These are phyloP conservation scores for Myriosclerotinia scirpicola DNA, from an alignment of 2,329 filamentous ascomycete genomes.

Conservation along the genomic window DNA sequence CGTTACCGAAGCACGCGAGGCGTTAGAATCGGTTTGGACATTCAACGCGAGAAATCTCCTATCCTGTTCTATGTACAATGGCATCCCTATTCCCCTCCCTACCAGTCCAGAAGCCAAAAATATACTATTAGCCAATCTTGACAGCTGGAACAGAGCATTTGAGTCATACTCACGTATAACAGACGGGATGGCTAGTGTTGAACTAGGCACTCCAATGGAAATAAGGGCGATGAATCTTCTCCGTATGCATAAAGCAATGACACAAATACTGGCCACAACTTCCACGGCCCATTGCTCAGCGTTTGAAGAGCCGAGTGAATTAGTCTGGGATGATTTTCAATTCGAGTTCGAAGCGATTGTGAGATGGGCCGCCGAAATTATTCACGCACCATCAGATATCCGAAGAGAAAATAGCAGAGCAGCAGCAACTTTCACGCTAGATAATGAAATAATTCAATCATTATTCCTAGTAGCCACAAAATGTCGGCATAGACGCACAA, in stretches of 20 bases:
- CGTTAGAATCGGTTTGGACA: constrained; percentile 21
- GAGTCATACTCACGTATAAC: background rate
- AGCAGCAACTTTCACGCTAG: constrained; percentile 52
- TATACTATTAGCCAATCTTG: background rate
- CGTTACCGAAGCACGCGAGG: constrained; percentile 18
- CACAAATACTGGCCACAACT: constrained; percentile 13
- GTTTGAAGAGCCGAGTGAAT: constrained; percentile 8
- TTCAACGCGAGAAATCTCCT: constrained; percentile 6
- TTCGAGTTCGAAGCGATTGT: constrained; percentile 18
- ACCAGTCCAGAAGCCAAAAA: background rate
- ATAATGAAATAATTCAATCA: constrained; percentile 61
- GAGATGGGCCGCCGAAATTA: constrained; percentile 15
- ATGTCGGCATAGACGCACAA: constrained; percentile 55
- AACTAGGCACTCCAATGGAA: background rate
- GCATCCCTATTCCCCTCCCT: constrained; percentile 11
- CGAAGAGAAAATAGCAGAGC: background rate
- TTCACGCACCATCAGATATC: background rate
- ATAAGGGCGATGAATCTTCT: constrained; percentile 5
- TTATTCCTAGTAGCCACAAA: constrained; percentile 64
- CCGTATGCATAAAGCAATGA: constrained; percentile 11
- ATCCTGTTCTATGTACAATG: constrained; percentile 22
- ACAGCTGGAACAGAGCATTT: constrained; percentile 13
- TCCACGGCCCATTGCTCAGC: background rate
- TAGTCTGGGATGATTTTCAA: constrained; percentile 24
- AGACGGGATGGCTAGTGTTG: background rate